phyloP scores from a whole-genome alignment of 192 early-diverging fungal species.

The Coemansia sp. region DNA sequence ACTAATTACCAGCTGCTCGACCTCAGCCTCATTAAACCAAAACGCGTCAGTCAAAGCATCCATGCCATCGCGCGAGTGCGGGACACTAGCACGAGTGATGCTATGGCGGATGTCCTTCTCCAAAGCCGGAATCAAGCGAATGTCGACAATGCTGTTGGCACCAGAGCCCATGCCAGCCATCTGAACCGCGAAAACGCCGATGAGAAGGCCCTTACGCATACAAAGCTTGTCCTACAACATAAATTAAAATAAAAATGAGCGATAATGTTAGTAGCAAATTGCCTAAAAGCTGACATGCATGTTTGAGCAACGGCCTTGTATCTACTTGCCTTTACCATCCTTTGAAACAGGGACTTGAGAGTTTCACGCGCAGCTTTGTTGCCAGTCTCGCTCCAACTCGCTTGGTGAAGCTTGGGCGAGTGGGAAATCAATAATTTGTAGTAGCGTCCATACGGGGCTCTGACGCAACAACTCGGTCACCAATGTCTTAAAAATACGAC shows the following conservation, averaged over 20 bases:
- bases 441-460: too few relatives aligned
- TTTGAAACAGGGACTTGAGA: constrained; percentile 25
- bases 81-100: constrained; percentile 7
- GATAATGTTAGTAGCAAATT: too few relatives aligned
- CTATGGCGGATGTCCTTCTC: constrained; percentile 30
- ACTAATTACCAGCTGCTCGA: constrained; percentile 30
- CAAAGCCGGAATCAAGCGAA: constrained; percentile 28
- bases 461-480: too few relatives aligned
- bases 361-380: constrained; percentile 12
- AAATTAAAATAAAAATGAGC: too few relatives aligned
- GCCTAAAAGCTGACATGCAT: too few relatives aligned
- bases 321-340: constrained; percentile 38
- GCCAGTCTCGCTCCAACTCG: constrained; percentile 13
- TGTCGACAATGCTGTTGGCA: constrained; percentile 42
- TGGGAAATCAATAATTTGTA: too few relatives aligned
- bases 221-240: constrained; percentile 11
- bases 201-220: constrained; percentile 22
- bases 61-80: constrained; percentile 30
- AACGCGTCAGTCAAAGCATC: constrained; percentile 35
- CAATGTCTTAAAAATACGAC: too few relatives aligned
- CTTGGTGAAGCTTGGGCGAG: too few relatives aligned
- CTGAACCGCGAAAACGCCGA: constrained; percentile 41
- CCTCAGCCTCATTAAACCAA: constrained; percentile 39
- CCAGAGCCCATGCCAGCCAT: constrained; percentile 42
- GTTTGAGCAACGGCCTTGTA: too few relatives aligned